Evolutionary conservation across 176 grass and related monocot species (phyloP), one percentile per base, ranked within the genome.

Genomic region (Elymus sibiricus): DNA sequence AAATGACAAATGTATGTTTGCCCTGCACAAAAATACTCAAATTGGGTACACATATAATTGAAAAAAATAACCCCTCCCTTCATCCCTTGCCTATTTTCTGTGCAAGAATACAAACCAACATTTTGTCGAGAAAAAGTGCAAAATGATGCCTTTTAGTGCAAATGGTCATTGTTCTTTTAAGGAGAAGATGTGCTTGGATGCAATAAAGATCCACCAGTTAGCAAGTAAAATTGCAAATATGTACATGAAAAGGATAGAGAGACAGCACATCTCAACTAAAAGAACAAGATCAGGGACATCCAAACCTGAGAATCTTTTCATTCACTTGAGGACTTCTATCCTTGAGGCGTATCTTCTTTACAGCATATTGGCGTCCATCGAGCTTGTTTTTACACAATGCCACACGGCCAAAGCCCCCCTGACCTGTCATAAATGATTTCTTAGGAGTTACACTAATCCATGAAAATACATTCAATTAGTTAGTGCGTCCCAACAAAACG

Each of bases 281-380:
- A 80, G 19, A 86, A 74, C 77, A 56, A 77, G 56, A 81, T 78
- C 37, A 11, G 27, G 68, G 34, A 56, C 35, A 92, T 59, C 88
- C 61, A 85, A 87, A 98, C 96, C 96, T 98, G 39, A 95, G 40
- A 86, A 98, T 98, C 86, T 94, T 98, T 69, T 98, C 91, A 69
- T 94, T 94, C 79, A 95, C 89, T 87, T 92, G 93, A 89, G 88
- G 86, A 80, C 80, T 94, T 94, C 40, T 95, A 79, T 98, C 96
- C 86, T 94, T 98, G 47, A 98, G 56, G 31, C 93, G 86, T 88
- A 98, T 98, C 89, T 89, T 98, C 85, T 98, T 98, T 64, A 98
- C 86, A 90, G 93, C 93, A 95, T 98, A 98, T 81, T 95, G 91
- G 21, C 93, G 93, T n/a, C 96, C 96, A 82, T 98, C 93, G 69